Evolutionary conservation across 1,284 basidiomycete species (phyloP), one percentile per base, ranked within the genome.

Genomic region (Sanghuangporus sanghuang): DNA sequence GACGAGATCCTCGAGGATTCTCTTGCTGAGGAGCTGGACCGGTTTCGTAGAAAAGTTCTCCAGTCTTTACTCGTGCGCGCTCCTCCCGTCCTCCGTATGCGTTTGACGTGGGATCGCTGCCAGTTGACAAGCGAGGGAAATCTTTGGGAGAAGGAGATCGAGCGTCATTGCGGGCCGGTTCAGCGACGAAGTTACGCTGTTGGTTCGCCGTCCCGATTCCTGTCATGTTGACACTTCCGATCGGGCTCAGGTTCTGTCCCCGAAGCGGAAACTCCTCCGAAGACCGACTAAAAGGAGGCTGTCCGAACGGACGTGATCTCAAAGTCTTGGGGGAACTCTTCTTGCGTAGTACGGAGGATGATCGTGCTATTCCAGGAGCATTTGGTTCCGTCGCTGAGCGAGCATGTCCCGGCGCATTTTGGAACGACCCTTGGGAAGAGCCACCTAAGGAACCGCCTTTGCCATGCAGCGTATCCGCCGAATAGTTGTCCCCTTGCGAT

Each of bases 211-310:
- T 77, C 40, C 88, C 87, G 39, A 90, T 68, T 16, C 87, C 89
- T 4, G 84, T 85, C 81, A 86, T 82, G 65, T 85, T 82, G 64
- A 84, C 78, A 75, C 76, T 67, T 83, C 86, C 16, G 83, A 81
- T 39, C 84, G 72, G 54, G 79, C 56, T 77, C 70, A 42, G 69
- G 73, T 55, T 71, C 73, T 27, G 70, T 67, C 48, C 74, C 73
- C 44, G 74, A 73, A 23, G 35, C 23, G 64, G 65, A 38, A 57
- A 57, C 38, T 64, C 63, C 38, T 58, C 56, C 32, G 61, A 62
- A 3, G 64, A 57, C 11, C 63, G 59, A 40, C 46, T 56, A 36
- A 49, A 21, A 50, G 56, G 27, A 18, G n/a, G 59, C 42, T 18
- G 60, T 57, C n/a, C 54, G 21, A 46, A 59, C 73, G 69, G 58